Percentiles rank a stretch among this genome's conserved stretches.
These are phyloP conservation scores for Colletotrichum siamense DNA, from an alignment of 2,329 filamentous ascomycete species.

Conservation along the genomic window DNA sequence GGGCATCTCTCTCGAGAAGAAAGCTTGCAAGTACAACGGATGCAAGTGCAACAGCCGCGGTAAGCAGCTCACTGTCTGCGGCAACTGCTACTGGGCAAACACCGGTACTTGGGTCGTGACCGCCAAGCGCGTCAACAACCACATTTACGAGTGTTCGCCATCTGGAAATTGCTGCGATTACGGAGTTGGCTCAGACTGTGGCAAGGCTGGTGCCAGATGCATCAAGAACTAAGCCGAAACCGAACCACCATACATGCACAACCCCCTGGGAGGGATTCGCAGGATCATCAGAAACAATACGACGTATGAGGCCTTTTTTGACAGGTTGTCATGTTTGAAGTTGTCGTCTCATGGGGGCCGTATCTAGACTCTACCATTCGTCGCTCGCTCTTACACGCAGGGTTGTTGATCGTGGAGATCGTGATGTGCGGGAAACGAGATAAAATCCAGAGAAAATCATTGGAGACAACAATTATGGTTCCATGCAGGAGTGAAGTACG, in stretches of 20 bases:
- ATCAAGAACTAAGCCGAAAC: neutral
- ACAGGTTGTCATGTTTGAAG: neutral
- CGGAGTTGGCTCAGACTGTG: conserved; percentile 26
- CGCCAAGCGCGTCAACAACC: conserved; percentile 23
- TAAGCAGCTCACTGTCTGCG: conserved; percentile 27
- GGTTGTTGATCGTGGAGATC: neutral
- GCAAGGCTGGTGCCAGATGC: conserved; percentile 7
- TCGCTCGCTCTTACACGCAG: neutral
- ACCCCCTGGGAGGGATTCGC: neutral
- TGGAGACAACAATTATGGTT: conserved; percentile 7
- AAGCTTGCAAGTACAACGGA: conserved; percentile 26
- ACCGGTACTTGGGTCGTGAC: conserved; percentile 22
- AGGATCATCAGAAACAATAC: neutral
- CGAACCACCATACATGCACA: neutral
- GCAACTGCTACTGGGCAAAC: conserved; percentile 27
- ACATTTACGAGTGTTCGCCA: conserved; percentile 29
- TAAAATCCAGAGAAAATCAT: neutral
- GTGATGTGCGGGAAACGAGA: neutral
- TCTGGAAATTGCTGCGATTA: conserved; percentile 27
- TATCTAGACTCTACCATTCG: neutral
- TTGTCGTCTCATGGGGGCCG: conserved; percentile 3
- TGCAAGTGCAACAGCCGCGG: conserved; percentile 28
- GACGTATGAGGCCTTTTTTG: neutral
- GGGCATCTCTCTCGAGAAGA: conserved; percentile 9
- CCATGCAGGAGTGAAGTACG: conserved; percentile 13